phyloP scores from a whole-genome alignment of 2,329 filamentous ascomycete genomes.

The Lasiodiplodia theobromae region DNA sequence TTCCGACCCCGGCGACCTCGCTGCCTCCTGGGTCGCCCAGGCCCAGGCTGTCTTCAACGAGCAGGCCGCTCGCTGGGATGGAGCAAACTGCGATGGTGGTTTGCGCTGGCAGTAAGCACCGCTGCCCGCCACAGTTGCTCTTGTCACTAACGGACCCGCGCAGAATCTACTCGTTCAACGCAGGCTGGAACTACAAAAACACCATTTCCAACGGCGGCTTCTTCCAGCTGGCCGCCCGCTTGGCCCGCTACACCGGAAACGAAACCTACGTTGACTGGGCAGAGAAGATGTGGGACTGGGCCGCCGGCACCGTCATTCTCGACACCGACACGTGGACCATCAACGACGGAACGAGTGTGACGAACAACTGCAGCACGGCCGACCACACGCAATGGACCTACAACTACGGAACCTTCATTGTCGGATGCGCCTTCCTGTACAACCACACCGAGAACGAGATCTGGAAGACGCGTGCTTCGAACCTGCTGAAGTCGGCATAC shows the following conservation, averaged over 20 bases:
- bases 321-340: constrained; percentile 59
- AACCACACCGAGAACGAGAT: constrained; percentile 62
- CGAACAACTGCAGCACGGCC: constrained; percentile 57
- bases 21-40: constrained; percentile 36
- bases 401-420: constrained; percentile 69
- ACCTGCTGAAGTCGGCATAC: constrained; percentile 56
- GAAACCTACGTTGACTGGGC: constrained; percentile 71
- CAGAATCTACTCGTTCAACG: constrained; percentile 54
- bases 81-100: constrained; percentile 47
- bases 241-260: constrained; percentile 48
- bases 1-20: constrained; percentile 66
- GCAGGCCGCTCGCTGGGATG: constrained; percentile 48
- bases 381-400: constrained; percentile 70
- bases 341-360: constrained; percentile 56
- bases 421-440: constrained; percentile 69
- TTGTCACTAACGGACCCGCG: constrained; percentile 1
- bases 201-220: constrained; percentile 61
- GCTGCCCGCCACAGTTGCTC: background rate
- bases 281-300: constrained; percentile 46
- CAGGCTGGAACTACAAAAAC: constrained; percentile 60
- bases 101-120: constrained; percentile 34
- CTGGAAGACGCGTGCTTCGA: constrained; percentile 63
- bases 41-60: constrained; percentile 50
- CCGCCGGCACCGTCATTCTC: constrained; percentile 61
- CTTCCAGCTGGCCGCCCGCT: constrained; percentile 56